These are phyloP conservation scores for Euphorbia tirucalli DNA, from an alignment of 345 rosid species.

Conservation along the genomic window DNA sequence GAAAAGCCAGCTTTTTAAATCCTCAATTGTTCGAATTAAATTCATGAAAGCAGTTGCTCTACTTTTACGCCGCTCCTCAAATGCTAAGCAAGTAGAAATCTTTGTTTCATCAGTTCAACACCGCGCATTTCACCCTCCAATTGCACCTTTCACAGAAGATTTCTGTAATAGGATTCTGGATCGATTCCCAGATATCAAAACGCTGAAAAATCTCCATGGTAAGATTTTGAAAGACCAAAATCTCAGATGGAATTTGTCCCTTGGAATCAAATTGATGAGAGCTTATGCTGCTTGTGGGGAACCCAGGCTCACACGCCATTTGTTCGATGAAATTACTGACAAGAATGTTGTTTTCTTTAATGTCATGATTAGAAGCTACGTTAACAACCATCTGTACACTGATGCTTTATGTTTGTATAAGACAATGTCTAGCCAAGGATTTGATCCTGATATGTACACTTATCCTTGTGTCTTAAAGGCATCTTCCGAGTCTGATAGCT, in stretches of 20 bases:
- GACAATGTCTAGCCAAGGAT: conserved; percentile 37
- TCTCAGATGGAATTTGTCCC: conserved; percentile 38
- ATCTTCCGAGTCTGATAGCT: conserved; percentile 51
- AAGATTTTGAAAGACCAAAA: conserved; percentile 30
- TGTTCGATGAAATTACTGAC: conserved; percentile 65
- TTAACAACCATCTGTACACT: conserved; percentile 40
- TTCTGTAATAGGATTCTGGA: conserved; percentile 45
- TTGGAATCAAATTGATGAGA: conserved; percentile 61
- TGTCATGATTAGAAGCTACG: conserved; percentile 76
- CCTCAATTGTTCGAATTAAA: background rate
- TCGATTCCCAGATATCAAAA: conserved; percentile 45
- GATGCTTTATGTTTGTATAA: conserved; percentile 48
- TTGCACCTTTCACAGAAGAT: conserved; percentile 28
- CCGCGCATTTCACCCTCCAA: conserved; percentile 4
- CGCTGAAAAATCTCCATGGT: conserved; percentile 45
- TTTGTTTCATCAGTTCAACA: conserved; percentile 19
- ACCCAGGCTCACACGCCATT: conserved; percentile 45
- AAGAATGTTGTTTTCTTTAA: conserved; percentile 64
- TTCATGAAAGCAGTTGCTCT: conserved; percentile 42
- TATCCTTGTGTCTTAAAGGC: conserved; percentile 75
- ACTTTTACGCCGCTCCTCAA: no score
- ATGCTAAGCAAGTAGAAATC: no score
- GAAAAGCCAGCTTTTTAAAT: background rate
- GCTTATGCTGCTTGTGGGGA: conserved; percentile 49
- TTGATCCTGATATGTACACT: conserved; percentile 61